Evolutionary conservation across 345 rosid genomes (phyloP).

Genomic region (Garcia nutans): DNA sequence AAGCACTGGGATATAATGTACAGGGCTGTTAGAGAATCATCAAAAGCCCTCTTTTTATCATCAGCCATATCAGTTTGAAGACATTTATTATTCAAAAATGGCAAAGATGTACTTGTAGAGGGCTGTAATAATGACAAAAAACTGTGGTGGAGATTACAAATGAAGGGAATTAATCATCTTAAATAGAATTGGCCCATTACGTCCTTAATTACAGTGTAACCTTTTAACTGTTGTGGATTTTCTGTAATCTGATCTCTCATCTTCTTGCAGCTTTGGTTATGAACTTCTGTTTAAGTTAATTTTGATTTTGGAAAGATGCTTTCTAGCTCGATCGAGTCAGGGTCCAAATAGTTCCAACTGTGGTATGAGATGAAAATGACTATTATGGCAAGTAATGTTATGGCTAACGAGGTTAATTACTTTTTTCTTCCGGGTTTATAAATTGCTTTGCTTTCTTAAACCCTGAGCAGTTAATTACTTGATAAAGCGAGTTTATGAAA

Average conservation of each 20-base stretch:
- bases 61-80: not conserved
- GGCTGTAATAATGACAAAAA: not conserved
- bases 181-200: not conserved
- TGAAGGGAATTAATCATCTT: not conserved
- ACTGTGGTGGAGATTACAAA: not conserved
- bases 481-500: too few relatives aligned
- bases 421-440: too few relatives aligned
- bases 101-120: not conserved
- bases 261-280: too few relatives aligned
- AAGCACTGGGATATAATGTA: conserved; percentile 28
- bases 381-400: too few relatives aligned
- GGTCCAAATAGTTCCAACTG: too few relatives aligned
- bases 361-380: too few relatives aligned
- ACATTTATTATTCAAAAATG: not conserved
- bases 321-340: too few relatives aligned
- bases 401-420: too few relatives aligned
- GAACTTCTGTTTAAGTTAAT: too few relatives aligned
- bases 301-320: too few relatives aligned
- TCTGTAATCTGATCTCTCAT: not conserved
- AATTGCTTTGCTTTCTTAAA: too few relatives aligned
- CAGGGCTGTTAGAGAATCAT: conserved; percentile 20
- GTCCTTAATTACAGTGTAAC: not conserved
- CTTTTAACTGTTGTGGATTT: not conserved
- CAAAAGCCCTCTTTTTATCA: not conserved
- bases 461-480: too few relatives aligned